Base-by-base conservation (phyloP, 1,284 basidiomycete species). In the Gomphus sp. region DNA sequence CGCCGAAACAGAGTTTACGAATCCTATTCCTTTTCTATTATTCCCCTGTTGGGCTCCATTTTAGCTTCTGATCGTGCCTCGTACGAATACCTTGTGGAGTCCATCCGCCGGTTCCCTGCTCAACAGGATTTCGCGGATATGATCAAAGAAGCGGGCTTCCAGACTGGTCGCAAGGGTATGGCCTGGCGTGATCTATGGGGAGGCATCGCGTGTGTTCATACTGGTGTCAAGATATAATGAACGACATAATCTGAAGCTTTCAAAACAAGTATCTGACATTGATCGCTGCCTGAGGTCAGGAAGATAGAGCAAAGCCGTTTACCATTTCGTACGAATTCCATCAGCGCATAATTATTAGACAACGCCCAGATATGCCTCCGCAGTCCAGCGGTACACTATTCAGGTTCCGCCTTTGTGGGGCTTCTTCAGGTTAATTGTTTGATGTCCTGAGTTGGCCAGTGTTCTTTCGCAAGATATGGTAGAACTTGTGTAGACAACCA, bases 81-180 rank as follows among this genome's bases (percentile, higher is more conserved):
- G 18, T 99, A 99, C 73, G 93, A 97, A 72, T 99, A 99, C 72
- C 81, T 99, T 48, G 92, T 99, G 55, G 97, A 99, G 74, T 98
- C 94, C 41, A 99, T 99, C 67, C 90, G 94, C 60, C 84, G 84
- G 65, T 99, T 99, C 79, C 96, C 96, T 37, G 78, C 84, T 22
- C 96, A 98, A 72, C 76, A 84, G 28, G 86, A 93, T 56, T 99
- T 99, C 73, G 89, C 94, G 12, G 74, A 84, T 67, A 91, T 99
- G 94, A 89, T 95, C 63, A 74, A 80, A 63, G 85, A 93, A 47
- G 91, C 90, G 28, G 92, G 93, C 0, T 94, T 96, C 73, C 72
- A 82, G 56, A 91, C 85, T 2, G 91, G 89, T 36, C 73, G 74
- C 57, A 85, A 92, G 67, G 84, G 84, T 54, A 85, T 89, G 66